Base-by-base conservation (phyloP, 2,329 filamentous ascomycete genomes). In the Monosporascus sp. region DNA sequence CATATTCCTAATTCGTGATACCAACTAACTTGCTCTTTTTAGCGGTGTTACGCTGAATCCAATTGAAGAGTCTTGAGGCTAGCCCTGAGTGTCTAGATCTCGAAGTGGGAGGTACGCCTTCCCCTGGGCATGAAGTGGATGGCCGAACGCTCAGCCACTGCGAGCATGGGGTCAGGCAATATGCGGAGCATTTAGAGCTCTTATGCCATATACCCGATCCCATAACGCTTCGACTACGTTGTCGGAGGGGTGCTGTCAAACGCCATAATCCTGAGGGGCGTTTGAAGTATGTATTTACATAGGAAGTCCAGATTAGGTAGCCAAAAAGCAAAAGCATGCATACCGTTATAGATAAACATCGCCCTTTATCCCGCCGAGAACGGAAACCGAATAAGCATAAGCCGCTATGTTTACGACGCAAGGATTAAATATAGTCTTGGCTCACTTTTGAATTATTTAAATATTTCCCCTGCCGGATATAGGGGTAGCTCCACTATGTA, bases 21-120 rank as follows among this genome's bases (percentile, higher is more conserved):
- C 17, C 17, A 20, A 34, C 48, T 50, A 40, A 40, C 51, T 1
- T 24, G 7, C 34, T 22, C 5, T 49, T 20, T 51, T 24, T 44
- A 45, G 48, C 8, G 20, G 37, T 36, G 26, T 36, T 36, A 26
- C 26, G 5, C 58, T 86, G 7, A 24, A 46, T 2, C 43, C 43
- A 17, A 46, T 22, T 27, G 43, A 46, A 34, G 31, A 34, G 5
- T 46, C 43, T 19, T 46, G 22, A 46, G 3, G 3, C 43, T 8
- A 24, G 20, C 38, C 14, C 9, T 8, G 11, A 31, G 24, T 11
- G 7, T 14, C 6, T 4, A 26, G 22, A 17, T 27, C 43, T 31
- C 26, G 24, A 24, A 27, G 16, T 19, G 26, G 43, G 43, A 26
- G 6, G 20, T n/a, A 46, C 20, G 7, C n/a, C 24, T 31, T 46